Evolutionary conservation across 495 filamentous ascomycete species (phyloP).

Genomic region (Astrothelium macrocarpum): DNA sequence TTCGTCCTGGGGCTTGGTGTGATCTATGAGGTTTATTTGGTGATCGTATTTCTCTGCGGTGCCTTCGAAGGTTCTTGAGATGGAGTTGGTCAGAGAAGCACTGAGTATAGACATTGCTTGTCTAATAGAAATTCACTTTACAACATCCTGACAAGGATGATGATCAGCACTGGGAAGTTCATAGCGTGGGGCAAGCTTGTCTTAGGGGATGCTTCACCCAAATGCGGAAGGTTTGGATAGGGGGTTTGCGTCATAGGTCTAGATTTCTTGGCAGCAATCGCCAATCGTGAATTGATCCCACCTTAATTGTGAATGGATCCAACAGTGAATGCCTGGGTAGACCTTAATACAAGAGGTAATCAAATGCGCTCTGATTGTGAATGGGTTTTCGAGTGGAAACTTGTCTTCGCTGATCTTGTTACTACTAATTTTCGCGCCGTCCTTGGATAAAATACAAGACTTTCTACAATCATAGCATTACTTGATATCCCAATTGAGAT

Average conservation of each 20-base stretch:
- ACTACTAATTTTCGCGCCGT: too few species aligned
- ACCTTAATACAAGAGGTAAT: too few species aligned
- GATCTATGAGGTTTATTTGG: slow-evolving; percentile 50
- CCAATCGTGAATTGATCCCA: not conserved
- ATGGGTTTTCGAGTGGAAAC: too few species aligned
- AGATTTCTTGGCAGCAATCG: not conserved
- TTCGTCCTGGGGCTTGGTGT: slow-evolving; percentile 25
- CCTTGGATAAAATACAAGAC: too few species aligned
- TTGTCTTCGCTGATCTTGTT: too few species aligned
- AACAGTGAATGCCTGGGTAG: too few species aligned
- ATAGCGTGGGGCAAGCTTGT: not conserved
- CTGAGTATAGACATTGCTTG: slow-evolving; percentile 4
- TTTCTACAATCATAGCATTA: too few species aligned
- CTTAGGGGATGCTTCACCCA: not conserved
- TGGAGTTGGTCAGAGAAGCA: not conserved
- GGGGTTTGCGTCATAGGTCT: not conserved
- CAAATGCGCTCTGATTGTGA: too few species aligned
- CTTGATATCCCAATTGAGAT: too few species aligned
- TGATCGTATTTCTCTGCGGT: slow-evolving; percentile 44
- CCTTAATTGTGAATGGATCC: too few species aligned
- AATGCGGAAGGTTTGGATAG: not conserved
- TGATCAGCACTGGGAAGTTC: not conserved
- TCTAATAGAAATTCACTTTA: not conserved
- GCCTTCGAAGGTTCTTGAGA: not conserved
- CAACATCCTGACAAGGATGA: not conserved